Conservation (phyloP, 371 early-diverging fungal species). For the Rhizomucor miehei region DNA sequence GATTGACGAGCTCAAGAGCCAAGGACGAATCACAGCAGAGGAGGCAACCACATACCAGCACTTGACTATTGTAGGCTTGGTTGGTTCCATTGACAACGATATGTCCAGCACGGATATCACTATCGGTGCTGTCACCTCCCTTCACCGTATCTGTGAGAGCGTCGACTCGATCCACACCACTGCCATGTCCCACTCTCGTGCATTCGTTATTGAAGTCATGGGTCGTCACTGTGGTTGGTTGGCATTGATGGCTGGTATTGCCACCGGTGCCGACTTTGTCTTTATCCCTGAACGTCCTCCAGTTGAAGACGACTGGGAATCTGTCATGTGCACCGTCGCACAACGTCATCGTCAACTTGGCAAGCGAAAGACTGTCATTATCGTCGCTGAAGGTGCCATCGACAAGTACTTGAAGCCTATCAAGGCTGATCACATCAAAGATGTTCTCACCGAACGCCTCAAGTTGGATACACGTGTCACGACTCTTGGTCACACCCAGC, state of each 20-base stretch:
- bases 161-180: slow-evolving; percentile 94
- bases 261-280: slow-evolving; percentile 93
- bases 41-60: slow-evolving; percentile 57
- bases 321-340: slow-evolving; percentile 75
- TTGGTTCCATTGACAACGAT: slow-evolving; percentile 96
- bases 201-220: slow-evolving; percentile 99
- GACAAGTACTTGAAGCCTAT: slow-evolving; percentile 91
- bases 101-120: slow-evolving; percentile 95
- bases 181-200: slow-evolving; percentile 93
- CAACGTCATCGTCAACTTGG: slow-evolving; percentile 78
- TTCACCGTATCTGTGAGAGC: slow-evolving; percentile 95
- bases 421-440: slow-evolving; percentile 80
- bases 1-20: slow-evolving; percentile 68
- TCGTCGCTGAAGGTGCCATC: slow-evolving; percentile 98
- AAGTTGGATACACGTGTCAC: slow-evolving; percentile 95
- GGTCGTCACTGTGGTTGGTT: slow-evolving; percentile 99
- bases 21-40: slow-evolving; percentile 51
- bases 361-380: slow-evolving; percentile 90
- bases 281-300: slow-evolving; percentile 98
- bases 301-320: slow-evolving; percentile 83
- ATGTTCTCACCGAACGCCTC: slow-evolving; percentile 74
- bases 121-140: slow-evolving; percentile 93
- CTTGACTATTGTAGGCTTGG: slow-evolving; percentile 93
- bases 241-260: slow-evolving; percentile 90
- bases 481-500: slow-evolving; percentile 97